A percentile compares a stretch with the other conserved stretches of the same genome.
These are phyloP conservation scores for Phytophthora ramorum DNA, from an alignment of 352 stramenopile genomes.

Conservation along the genomic window DNA sequence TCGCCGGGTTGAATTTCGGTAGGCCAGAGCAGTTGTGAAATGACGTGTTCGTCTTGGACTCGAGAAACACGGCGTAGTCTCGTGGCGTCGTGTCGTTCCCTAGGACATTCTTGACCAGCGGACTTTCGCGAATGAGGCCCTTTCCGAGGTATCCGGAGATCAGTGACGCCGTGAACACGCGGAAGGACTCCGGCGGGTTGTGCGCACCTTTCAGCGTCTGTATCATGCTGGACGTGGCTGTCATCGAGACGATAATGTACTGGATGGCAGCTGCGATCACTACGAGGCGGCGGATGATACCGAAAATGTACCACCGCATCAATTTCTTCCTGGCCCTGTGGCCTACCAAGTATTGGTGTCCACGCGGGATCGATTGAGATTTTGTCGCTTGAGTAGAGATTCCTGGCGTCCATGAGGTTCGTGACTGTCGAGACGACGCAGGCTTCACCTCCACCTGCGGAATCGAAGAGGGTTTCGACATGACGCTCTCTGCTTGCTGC, in stretches of 20 bases:
- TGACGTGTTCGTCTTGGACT: slow-evolving; percentile 23
- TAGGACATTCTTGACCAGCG: slow-evolving; percentile 29
- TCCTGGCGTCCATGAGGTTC: slow-evolving; percentile 3
- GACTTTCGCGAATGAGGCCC: slow-evolving; percentile 37
- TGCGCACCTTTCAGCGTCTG: slow-evolving; percentile 18
- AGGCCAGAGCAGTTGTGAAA: slow-evolving; percentile 17
- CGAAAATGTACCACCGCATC: slow-evolving; percentile 27
- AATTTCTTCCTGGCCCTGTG: slow-evolving; percentile 18
- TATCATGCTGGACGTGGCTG: slow-evolving; percentile 25
- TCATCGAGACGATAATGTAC: slow-evolving; percentile 42
- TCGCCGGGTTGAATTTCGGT: slow-evolving; percentile 23
- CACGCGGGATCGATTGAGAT: not conserved
- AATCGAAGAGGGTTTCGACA: slow-evolving; percentile 13
- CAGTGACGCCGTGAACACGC: slow-evolving; percentile 19
- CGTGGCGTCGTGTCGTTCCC: slow-evolving; percentile 31
- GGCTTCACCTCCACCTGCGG: slow-evolving; percentile 22
- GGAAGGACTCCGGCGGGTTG: slow-evolving; percentile 20
- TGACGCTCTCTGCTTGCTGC: not conserved
- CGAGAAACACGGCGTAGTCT: slow-evolving; percentile 29
- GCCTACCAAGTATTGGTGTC: slow-evolving; percentile 22
- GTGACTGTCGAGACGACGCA: not conserved
- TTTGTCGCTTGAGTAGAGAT: not conserved
- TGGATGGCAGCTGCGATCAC: slow-evolving; percentile 37
- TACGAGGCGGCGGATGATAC: slow-evolving; percentile 32
- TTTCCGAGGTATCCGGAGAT: slow-evolving; percentile 42